A percentile compares a stretch with the other conserved stretches of the same genome.
Evolutionary conservation across 352 stramenopile genomes (phyloP).

Genomic region (Globisporangium canariense): DNA sequence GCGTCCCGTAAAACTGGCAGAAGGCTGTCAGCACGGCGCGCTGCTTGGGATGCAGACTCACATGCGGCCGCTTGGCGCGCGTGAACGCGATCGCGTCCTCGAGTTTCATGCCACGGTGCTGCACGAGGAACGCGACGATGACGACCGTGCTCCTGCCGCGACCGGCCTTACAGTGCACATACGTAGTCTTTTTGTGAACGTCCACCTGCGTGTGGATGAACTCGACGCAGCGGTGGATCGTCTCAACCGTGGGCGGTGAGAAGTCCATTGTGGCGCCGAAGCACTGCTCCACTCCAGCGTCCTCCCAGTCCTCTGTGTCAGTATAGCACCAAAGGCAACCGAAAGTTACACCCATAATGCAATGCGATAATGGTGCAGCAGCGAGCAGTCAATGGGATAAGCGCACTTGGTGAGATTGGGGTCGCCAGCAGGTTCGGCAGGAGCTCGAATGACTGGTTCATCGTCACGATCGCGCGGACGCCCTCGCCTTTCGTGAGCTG

Average conservation of each 20-base stretch:
- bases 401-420: slow-evolving; percentile 52
- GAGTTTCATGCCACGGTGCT: slow-evolving; percentile 49
- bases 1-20: neutral
- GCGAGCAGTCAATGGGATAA: neutral
- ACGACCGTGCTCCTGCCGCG: slow-evolving; percentile 71
- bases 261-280: slow-evolving; percentile 70
- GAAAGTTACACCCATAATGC: neutral
- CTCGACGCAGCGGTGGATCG: slow-evolving; percentile 53
- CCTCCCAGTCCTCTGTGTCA: slow-evolving; percentile 47
- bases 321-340: neutral
- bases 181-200: slow-evolving; percentile 45
- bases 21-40: slow-evolving; percentile 1
- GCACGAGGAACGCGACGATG: slow-evolving; percentile 69
- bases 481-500: slow-evolving; percentile 50
- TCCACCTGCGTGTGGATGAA: slow-evolving; percentile 69
- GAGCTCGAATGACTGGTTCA: slow-evolving; percentile 71
- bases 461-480: slow-evolving; percentile 72
- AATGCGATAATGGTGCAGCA: neutral
- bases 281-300: slow-evolving; percentile 45
- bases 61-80: slow-evolving; percentile 50
- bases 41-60: slow-evolving; percentile 66
- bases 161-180: slow-evolving; percentile 83
- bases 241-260: slow-evolving; percentile 58
- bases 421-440: slow-evolving; percentile 60
- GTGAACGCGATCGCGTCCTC: slow-evolving; percentile 56